phyloP scores from a whole-genome alignment of 2,329 filamentous ascomycete species.

The Aspergillus pseudoviridinutans region DNA sequence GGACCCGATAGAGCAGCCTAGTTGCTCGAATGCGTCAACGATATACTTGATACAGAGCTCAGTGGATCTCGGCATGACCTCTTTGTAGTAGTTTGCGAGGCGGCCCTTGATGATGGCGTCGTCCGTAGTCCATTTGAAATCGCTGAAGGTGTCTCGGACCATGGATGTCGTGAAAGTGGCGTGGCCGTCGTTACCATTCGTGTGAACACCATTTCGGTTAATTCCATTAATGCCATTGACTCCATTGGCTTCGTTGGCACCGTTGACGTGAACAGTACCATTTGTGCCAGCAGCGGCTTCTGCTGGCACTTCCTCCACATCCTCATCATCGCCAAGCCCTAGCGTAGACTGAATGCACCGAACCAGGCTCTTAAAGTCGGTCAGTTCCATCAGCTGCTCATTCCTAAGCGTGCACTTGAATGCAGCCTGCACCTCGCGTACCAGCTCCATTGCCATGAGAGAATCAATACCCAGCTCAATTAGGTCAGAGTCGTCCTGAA shows the following conservation, averaged over 20 bases:
- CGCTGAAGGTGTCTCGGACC: constrained; percentile 22
- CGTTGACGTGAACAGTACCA: not conserved
- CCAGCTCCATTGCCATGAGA: constrained; percentile 48
- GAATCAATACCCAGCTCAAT: constrained; percentile 48
- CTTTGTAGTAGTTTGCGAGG: constrained; percentile 17
- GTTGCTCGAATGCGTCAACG: constrained; percentile 33
- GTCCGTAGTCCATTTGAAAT: constrained; percentile 17
- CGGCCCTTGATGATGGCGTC: not conserved
- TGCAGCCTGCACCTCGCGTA: constrained; percentile 35
- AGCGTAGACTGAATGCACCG: constrained; percentile 15
- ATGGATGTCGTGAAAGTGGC: not conserved
- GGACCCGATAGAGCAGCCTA: constrained; percentile 22
- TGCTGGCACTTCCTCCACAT: not conserved
- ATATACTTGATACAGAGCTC: constrained; percentile 16
- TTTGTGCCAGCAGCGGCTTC: not conserved
- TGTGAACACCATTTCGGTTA: not conserved
- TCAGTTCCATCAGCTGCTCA: constrained; percentile 24
- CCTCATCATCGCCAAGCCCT: not conserved
- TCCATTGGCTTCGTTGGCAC: constrained; percentile 3
- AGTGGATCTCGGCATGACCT: constrained; percentile 19
- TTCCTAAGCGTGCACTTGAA: constrained; percentile 32
- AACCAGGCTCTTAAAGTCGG: constrained; percentile 24
- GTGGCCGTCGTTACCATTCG: not conserved
- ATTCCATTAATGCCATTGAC: constrained; percentile 5
- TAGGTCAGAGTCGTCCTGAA: constrained; percentile 34